Conservation (phyloP, 2,329 filamentous ascomycete genomes). For the Sphaerulina vaccinii region DNA sequence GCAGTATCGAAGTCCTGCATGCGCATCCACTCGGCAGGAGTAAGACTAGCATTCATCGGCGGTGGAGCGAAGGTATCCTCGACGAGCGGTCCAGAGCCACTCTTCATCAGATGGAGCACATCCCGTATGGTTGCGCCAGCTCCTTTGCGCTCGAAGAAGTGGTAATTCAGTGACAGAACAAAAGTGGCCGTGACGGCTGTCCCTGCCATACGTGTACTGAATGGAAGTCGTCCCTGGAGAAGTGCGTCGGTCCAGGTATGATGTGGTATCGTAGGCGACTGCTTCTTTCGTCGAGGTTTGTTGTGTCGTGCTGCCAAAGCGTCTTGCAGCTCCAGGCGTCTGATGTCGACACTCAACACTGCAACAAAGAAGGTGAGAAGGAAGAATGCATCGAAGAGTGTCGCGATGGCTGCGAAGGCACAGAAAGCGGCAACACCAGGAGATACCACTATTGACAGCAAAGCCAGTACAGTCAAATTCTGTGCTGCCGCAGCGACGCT, state of each 20-base stretch:
- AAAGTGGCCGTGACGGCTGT: slow-evolving; percentile 71
- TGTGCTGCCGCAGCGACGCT: slow-evolving; percentile 67
- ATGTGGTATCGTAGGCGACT: slow-evolving; percentile 28
- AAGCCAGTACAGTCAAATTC: slow-evolving; percentile 65
- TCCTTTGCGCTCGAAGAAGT: slow-evolving; percentile 67
- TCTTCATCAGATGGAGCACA: slow-evolving; percentile 29
- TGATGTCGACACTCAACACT: slow-evolving; percentile 75
- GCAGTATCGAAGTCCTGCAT: slow-evolving; percentile 78
- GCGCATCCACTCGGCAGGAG: slow-evolving; percentile 72
- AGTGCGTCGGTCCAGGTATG: slow-evolving; percentile 62
- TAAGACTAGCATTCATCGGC: slow-evolving; percentile 70
- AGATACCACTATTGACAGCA: slow-evolving; percentile 66
- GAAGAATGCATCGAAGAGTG: slow-evolving; percentile 75
- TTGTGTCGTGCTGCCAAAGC: slow-evolving; percentile 53
- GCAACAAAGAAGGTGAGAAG: slow-evolving; percentile 77
- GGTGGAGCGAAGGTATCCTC: slow-evolving; percentile 45
- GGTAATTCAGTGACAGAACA: slow-evolving; percentile 71
- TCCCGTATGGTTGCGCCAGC: slow-evolving; percentile 33
- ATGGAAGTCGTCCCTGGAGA: slow-evolving; percentile 62
- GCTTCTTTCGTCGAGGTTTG: slow-evolving; percentile 23
- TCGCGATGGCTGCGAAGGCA: slow-evolving; percentile 70
- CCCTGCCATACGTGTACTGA: slow-evolving; percentile 73
- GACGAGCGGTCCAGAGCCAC: slow-evolving; percentile 18
- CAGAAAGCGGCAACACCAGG: slow-evolving; percentile 73
- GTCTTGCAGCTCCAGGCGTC: slow-evolving; percentile 72